phyloP scores from a whole-genome alignment of 2,329 filamentous ascomycete species.

The Orbilia javanica region DNA sequence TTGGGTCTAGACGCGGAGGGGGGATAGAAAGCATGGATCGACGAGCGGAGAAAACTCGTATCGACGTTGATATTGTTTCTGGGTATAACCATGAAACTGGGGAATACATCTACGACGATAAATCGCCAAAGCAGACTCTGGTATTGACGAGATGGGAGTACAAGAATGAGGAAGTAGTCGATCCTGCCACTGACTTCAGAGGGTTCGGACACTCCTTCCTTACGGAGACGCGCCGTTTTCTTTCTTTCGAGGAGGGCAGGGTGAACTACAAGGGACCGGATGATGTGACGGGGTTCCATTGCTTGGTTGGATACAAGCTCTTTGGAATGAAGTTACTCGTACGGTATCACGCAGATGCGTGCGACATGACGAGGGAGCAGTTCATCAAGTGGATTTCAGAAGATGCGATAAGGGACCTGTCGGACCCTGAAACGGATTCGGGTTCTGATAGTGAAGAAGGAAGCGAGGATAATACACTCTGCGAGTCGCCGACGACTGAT shows the following conservation, averaged over 20 bases:
- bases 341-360: slow-evolving; percentile 41
- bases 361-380: slow-evolving; percentile 32
- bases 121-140: neutral
- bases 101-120: slow-evolving; percentile 17
- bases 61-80: slow-evolving; percentile 40
- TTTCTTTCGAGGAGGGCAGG: slow-evolving; percentile 7
- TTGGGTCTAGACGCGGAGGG: neutral
- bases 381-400: slow-evolving; percentile 33
- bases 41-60: slow-evolving; percentile 8
- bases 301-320: slow-evolving; percentile 31
- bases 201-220: slow-evolving; percentile 38
- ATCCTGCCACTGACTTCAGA: slow-evolving; percentile 9
- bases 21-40: slow-evolving; percentile 10
- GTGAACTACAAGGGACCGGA: neutral
- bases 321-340: slow-evolving; percentile 31
- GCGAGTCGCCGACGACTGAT: slow-evolving; percentile 9
- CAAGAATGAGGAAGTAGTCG: slow-evolving; percentile 17
- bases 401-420: neutral
- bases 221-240: slow-evolving; percentile 5
- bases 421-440: neutral
- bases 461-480: neutral
- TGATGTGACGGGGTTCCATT: slow-evolving; percentile 37
- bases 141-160: slow-evolving; percentile 42
- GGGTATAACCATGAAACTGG: slow-evolving; percentile 27
- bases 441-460: neutral